Percentiles rank a stretch among this genome's conserved stretches.
These are phyloP conservation scores for Rachicladosporium sp. DNA, from an alignment of 2,329 filamentous ascomycete species.

Conservation along the genomic window DNA sequence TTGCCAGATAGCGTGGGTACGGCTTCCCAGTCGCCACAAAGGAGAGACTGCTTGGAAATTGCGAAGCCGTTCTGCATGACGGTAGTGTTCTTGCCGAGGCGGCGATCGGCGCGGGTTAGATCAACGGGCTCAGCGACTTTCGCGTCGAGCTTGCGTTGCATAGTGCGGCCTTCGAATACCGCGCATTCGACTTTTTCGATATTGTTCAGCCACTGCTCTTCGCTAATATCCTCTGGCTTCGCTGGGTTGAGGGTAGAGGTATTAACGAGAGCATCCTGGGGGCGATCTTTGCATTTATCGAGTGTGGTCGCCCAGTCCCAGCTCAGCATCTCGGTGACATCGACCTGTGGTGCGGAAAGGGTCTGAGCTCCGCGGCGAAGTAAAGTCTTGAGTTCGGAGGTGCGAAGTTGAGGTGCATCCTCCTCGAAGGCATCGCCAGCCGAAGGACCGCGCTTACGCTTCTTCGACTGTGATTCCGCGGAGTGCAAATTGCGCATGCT, in stretches of 20 bases:
- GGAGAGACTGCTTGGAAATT: slow-evolving; percentile 44
- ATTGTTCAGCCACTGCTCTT: slow-evolving; percentile 43
- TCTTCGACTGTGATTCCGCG: slow-evolving; percentile 18
- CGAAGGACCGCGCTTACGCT: slow-evolving; percentile 16
- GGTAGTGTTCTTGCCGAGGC: slow-evolving; percentile 45
- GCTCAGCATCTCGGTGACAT: slow-evolving; percentile 44
- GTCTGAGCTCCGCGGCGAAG: slow-evolving; percentile 43
- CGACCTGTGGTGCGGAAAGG: slow-evolving; percentile 39
- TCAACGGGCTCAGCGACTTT: slow-evolving; percentile 17
- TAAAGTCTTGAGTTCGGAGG: slow-evolving; percentile 41
- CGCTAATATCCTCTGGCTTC: slow-evolving; percentile 28
- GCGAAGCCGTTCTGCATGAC: slow-evolving; percentile 45
- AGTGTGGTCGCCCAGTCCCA: slow-evolving; percentile 46
- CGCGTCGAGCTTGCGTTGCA: slow-evolving; percentile 29
- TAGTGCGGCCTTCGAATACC: slow-evolving; percentile 44
- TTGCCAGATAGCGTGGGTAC: slow-evolving; percentile 46
- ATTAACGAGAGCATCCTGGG: slow-evolving; percentile 20
- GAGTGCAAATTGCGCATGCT: slow-evolving; percentile 44
- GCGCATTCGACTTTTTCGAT: slow-evolving; percentile 46
- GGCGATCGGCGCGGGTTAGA: slow-evolving; percentile 33
- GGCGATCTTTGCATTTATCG: slow-evolving; percentile 41
- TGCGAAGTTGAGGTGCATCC: slow-evolving; percentile 40
- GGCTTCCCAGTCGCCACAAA: slow-evolving; percentile 43
- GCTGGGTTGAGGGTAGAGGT: slow-evolving; percentile 6
- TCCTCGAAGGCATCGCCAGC: slow-evolving; percentile 24